These are phyloP conservation scores for Mrakiaceae sp. DNA, from an alignment of 1,284 basidiomycete genomes.

Conservation along the genomic window DNA sequence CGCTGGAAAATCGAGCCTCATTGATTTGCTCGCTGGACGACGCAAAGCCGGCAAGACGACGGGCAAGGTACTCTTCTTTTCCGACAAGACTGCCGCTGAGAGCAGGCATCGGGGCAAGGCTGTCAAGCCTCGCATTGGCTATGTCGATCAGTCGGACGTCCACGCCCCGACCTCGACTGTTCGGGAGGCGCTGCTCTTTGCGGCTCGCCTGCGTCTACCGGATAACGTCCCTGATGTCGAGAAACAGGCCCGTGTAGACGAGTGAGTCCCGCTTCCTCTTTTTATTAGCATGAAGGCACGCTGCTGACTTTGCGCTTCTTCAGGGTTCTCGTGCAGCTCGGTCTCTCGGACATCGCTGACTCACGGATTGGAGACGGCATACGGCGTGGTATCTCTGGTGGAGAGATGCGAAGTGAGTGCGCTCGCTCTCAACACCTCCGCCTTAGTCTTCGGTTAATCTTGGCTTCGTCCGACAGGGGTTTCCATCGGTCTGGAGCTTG, in stretches of 20 bases:
- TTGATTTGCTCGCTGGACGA: conserved; percentile 70
- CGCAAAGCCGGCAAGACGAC: conserved; percentile 56
- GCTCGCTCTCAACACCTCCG: too few relatives aligned
- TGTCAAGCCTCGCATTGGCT: conserved; percentile 45
- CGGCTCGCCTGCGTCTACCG: conserved; percentile 67
- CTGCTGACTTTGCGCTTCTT: too few relatives aligned
- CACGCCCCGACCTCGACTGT: conserved; percentile 69
- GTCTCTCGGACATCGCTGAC: conserved; percentile 57
- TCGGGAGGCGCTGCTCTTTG: conserved; percentile 69
- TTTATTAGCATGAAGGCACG: too few relatives aligned
- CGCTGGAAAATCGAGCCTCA: conserved; percentile 71
- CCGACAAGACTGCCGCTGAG: conserved; percentile 11
- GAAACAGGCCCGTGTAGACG: conserved; percentile 55
- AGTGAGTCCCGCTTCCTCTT: conserved; percentile 14
- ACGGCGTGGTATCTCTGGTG: conserved; percentile 52
- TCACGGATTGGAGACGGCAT: conserved; percentile 59
- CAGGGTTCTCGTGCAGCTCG: conserved; percentile 57
- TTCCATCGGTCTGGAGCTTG: conserved; percentile 52
- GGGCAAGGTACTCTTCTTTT: conserved; percentile 51
- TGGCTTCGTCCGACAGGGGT: conserved; percentile 30
- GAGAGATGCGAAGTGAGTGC: conserved; percentile 49
- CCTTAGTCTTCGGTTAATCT: too few relatives aligned
- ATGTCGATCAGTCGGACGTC: conserved; percentile 76
- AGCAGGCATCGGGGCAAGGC: conserved; percentile 7
- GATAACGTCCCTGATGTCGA: conserved; percentile 57